These are phyloP conservation scores for Pseudotsuga menziesii DNA, from an alignment of 75 land plant species.

Conservation along the genomic window DNA sequence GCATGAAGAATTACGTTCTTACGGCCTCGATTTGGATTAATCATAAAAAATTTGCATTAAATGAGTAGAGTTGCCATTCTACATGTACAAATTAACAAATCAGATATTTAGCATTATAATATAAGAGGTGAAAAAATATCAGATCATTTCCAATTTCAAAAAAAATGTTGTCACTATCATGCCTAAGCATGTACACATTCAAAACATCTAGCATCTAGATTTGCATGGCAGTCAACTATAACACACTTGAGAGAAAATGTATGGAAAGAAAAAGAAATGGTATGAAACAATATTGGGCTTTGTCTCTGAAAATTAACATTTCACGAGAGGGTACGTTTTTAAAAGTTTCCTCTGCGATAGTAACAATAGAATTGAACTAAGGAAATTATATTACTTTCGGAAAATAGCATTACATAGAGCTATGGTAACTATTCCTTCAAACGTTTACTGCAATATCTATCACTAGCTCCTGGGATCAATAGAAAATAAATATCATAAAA, in stretches of 20 bases:
- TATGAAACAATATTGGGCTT: neutral
- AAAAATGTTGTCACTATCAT: neutral
- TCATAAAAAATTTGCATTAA: constrained; percentile 81
- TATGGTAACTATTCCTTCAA: neutral
- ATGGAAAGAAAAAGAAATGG: neutral
- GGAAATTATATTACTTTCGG: neutral
- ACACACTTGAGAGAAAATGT: neutral
- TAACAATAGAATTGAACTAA: neutral
- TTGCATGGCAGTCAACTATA: neutral
- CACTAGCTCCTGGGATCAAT: neutral
- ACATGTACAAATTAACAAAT: neutral
- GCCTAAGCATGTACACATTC: neutral
- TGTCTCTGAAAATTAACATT: neutral
- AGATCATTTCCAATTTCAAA: neutral
- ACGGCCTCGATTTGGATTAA: constrained; percentile 78
- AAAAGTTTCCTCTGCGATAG: neutral
- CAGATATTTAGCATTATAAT: constrained; percentile 1
- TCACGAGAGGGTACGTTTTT: neutral
- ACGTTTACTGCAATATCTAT: neutral
- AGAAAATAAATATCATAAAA: neutral
- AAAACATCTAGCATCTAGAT: neutral
- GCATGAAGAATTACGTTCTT: constrained; percentile 62
- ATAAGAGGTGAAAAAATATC: neutral
- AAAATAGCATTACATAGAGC: neutral
- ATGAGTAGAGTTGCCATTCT: constrained; percentile 69